phyloP scores from a whole-genome alignment of 2,329 filamentous ascomycete genomes.

The Colletotrichum scovillei region DNA sequence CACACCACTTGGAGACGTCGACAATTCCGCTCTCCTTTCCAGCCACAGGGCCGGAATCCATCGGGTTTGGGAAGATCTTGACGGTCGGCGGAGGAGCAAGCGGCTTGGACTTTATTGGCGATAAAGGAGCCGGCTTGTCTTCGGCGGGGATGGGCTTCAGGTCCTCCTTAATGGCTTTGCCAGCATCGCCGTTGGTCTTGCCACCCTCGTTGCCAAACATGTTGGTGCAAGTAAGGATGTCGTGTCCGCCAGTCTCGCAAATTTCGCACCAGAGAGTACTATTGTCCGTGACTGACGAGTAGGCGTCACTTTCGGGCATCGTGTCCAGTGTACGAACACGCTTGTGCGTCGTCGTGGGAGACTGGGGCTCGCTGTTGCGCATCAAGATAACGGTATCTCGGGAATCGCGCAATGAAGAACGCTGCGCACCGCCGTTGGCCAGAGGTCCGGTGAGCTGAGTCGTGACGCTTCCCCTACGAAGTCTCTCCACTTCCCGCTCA shows the following conservation, averaged over 20 bases:
- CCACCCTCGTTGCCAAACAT: conserved; percentile 74
- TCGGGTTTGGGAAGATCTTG: conserved; percentile 68
- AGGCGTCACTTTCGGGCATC: conserved; percentile 77
- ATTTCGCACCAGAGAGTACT: conserved; percentile 92
- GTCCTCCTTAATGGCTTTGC: conserved; percentile 48
- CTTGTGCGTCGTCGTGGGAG: conserved; percentile 60
- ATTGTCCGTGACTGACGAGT: conserved; percentile 78
- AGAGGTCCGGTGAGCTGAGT: conserved; percentile 3
- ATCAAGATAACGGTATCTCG: conserved; percentile 72
- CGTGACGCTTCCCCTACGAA: conserved; percentile 60
- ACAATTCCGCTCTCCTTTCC: conserved; percentile 83
- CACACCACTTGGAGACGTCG: conserved; percentile 94
- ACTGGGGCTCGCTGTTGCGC: conserved; percentile 59
- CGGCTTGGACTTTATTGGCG: conserved; percentile 61
- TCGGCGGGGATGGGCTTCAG: conserved; percentile 52
- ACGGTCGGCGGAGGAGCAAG: conserved; percentile 52
- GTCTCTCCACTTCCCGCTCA: conserved; percentile 79
- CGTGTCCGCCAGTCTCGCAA: conserved; percentile 90
- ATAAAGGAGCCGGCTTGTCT: conserved; percentile 65
- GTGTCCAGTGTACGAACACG: conserved; percentile 70
- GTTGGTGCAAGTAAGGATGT: conserved; percentile 93
- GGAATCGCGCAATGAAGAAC: conserved; percentile 73
- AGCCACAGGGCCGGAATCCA: conserved; percentile 76
- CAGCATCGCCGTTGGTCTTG: conserved; percentile 45
- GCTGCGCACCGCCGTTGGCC: conserved; percentile 61